Conservation (phyloP, 2,329 filamentous ascomycete species). For the Acarospora socialis region DNA sequence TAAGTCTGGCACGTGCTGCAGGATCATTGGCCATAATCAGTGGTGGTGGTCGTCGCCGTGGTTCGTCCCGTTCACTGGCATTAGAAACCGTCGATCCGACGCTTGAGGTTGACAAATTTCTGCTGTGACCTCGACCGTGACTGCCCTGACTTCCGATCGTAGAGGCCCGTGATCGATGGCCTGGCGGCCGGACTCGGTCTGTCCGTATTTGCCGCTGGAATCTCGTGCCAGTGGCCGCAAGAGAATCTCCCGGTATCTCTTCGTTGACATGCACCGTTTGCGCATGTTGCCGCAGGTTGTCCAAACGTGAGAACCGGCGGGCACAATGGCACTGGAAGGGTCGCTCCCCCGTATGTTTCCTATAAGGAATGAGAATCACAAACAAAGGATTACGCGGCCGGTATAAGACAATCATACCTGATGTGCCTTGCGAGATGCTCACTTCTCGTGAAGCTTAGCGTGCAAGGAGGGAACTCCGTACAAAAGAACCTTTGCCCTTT, state of each 20-base stretch:
- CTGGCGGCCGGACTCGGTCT: constrained; percentile 63
- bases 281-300: constrained; percentile 91
- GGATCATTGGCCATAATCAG: constrained; percentile 68
- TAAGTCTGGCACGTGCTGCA: constrained; percentile 43
- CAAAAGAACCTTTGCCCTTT: constrained; percentile 95
- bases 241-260: constrained; percentile 83
- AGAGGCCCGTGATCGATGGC: constrained; percentile 58
- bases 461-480: constrained; percentile 86
- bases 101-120: constrained; percentile 78
- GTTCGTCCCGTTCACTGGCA: constrained; percentile 51
- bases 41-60: constrained; percentile 61
- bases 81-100: constrained; percentile 62
- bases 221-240: constrained; percentile 80
- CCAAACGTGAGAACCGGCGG: constrained; percentile 78
- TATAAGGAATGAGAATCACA: constrained; percentile 25
- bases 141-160: constrained; percentile 60
- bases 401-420: constrained; percentile 40
- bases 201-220: constrained; percentile 88
- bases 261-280: constrained; percentile 97
- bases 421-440: constrained; percentile 94
- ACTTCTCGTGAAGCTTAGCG: constrained; percentile 85
- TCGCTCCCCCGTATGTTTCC: constrained; percentile 93
- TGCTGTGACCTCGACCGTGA: constrained; percentile 62
- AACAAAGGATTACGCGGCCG: background rate
- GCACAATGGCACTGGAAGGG: constrained; percentile 95